Percentiles rank a stretch among this genome's conserved stretches.
Evolutionary conservation across 768 basidiomycete genomes (phyloP).

Genomic region (Hortiboletus flavorubellus): DNA sequence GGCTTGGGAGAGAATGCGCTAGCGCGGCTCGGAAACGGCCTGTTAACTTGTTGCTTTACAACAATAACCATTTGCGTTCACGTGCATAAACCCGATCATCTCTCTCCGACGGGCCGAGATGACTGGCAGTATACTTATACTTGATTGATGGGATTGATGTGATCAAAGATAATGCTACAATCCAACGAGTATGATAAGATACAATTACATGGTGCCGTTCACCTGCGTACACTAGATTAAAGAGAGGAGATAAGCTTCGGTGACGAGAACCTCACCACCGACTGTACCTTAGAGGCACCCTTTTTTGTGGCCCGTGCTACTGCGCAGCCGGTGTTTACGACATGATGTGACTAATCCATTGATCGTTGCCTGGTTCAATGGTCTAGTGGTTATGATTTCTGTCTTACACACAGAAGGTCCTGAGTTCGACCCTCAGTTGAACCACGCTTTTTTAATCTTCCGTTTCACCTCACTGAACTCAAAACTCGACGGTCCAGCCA

Average conservation of each 20-base stretch:
- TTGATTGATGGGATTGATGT: neutral
- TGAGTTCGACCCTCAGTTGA: conserved; percentile 43
- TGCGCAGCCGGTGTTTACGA: too few relatives aligned
- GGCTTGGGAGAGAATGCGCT: neutral
- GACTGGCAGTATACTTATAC: neutral
- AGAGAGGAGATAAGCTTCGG: neutral
- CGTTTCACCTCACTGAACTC: too few relatives aligned
- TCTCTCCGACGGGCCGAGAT: neutral
- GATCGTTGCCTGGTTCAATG: conserved; percentile 40
- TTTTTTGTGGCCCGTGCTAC: neutral
- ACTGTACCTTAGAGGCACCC: neutral
- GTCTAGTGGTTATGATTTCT: conserved; percentile 61
- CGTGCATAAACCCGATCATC: conserved; percentile 11
- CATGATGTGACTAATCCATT: neutral
- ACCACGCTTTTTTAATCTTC: conserved; percentile 34
- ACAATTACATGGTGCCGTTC: too few relatives aligned
- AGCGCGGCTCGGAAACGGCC: neutral
- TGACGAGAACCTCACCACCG: neutral
- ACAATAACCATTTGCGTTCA: conserved; percentile 12
- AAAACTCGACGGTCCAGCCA: too few relatives aligned
- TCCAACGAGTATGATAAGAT: neutral
- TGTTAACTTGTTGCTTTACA: neutral
- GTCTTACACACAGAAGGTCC: conserved; percentile 45
- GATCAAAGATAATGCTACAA: neutral
- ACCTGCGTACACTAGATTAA: neutral